Percentiles rank a stretch among this genome's conserved stretches.
Evolutionary conservation across 495 filamentous ascomycete genomes (phyloP).

Genomic region (Talaromyces adpressus): DNA sequence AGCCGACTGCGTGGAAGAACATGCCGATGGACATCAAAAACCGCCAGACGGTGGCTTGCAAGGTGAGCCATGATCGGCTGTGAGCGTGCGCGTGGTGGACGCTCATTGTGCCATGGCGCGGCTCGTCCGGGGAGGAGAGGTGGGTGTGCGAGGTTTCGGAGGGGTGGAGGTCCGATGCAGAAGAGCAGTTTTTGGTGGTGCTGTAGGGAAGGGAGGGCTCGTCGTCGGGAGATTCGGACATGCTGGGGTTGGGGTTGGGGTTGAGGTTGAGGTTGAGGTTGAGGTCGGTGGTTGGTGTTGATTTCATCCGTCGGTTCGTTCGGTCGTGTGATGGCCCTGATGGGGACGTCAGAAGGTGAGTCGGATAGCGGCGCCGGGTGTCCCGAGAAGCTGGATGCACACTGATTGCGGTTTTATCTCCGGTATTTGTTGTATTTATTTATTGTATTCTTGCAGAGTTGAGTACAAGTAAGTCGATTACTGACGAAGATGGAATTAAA

Average conservation of each 20-base stretch:
- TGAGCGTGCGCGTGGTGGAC: not conserved
- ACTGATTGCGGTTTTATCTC: too few relatives aligned
- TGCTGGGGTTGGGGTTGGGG: not conserved
- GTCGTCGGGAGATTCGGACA: not conserved
- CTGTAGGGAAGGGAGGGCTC: not conserved
- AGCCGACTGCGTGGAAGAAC: conserved; percentile 62
- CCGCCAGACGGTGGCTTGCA: conserved; percentile 71
- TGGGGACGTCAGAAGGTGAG: not conserved
- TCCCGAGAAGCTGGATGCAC: too few relatives aligned
- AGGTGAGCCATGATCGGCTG: conserved; percentile 56
- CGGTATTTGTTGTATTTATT: too few relatives aligned
- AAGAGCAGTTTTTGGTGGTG: not conserved
- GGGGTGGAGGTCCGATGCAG: not conserved
- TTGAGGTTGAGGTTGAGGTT: not conserved
- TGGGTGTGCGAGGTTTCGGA: not conserved
- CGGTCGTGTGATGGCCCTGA: not conserved
- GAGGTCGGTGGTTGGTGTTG: not conserved
- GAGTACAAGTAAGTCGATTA: not conserved
- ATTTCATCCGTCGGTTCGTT: not conserved
- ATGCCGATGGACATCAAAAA: conserved; percentile 74
- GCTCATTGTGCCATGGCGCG: not conserved
- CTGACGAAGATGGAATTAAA: not conserved
- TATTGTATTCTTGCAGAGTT: too few relatives aligned
- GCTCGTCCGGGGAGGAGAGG: not conserved
- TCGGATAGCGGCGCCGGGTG: not conserved